Evolutionary conservation across 179 eudicot genomes (phyloP), one percentile per base, ranked within the genome.

Genomic region (Silene coronaria): DNA sequence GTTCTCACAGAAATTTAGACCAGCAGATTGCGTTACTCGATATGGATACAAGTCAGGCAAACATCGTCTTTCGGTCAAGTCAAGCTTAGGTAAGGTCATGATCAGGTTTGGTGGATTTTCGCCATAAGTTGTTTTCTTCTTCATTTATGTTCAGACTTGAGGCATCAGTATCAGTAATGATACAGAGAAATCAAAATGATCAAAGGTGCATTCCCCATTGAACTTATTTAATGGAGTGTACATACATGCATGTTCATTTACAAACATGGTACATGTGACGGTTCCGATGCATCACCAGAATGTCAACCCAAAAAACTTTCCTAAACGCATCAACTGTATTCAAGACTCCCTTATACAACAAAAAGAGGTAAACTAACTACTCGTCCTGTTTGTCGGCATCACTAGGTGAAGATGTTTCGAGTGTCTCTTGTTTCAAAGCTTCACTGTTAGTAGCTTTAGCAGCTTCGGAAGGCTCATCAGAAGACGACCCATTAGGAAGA

Each of bases 401-500:
- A 2, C 48, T 42, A 11, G 48, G 48, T 11, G 48, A 42, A 11
- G 48, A 42, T 11, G 48, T 42, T 42, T 11, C 3, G 1, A 42
- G 48, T 42, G 48, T 42, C 48, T 27, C 65, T 36, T 46, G 71
- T 24, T 48, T 59, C 4, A 77, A 48, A 70, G 75, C 83, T 51
- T 77, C 83, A 14, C 71, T 38, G 57, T 74, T 64, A 6, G 76
- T 65, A 38, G 58, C 58, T 53, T 76, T 59, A 14, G 67, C 24
- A 13, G 75, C 77, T 51, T 77, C 84, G 10, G 79, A 24, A 59
- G 79, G 61, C 71, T 78, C 79, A 46, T 60, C 55, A 58, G 77
- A 63, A 57, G 79, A 71, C 59, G 82, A 71, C 32, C 34, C 79
- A 19, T 78, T 75, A 3, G 55, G 72, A 58, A 32, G 72, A 53